A percentile compares a stretch with the other conserved stretches of the same genome.
Conservation (phyloP, 495 filamentous ascomycete genomes). For the Corynascus novoguineensis region DNA sequence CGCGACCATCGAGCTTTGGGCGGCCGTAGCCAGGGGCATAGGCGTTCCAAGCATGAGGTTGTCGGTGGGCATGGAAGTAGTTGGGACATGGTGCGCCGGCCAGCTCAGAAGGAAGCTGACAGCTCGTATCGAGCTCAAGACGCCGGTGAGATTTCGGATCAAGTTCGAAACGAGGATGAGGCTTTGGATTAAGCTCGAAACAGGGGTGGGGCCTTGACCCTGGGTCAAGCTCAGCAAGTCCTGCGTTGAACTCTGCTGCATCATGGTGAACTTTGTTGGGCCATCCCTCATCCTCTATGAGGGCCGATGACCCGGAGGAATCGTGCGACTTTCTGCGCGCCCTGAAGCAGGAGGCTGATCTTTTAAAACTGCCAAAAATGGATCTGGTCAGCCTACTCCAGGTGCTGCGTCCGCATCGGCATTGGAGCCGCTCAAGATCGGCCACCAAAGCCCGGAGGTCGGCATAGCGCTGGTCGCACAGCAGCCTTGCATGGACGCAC, state of each 20-base stretch:
- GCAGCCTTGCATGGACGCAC: neutral
- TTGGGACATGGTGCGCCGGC: neutral
- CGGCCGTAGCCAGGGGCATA: no score
- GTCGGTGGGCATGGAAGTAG: neutral
- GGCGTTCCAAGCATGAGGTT: no score
- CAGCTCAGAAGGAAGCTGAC: neutral
- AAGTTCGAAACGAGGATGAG: no score
- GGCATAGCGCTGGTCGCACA: constrained; percentile 8
- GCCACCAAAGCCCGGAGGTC: neutral
- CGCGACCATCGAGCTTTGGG: no score
- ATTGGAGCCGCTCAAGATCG: neutral
- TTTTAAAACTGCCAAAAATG: constrained; percentile 5
- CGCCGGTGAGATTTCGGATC: no score
- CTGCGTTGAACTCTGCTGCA: neutral
- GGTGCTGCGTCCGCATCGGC: constrained; percentile 4
- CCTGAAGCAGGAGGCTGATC: neutral
- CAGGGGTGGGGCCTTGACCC: neutral
- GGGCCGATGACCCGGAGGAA: neutral
- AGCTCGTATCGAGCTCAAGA: no score
- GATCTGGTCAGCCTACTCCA: constrained; percentile 5
- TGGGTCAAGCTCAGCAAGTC: neutral
- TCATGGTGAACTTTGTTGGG: neutral
- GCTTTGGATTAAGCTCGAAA: no score
- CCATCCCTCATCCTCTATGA: neutral
- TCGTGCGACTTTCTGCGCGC: neutral